Evolutionary conservation across 495 filamentous ascomycete genomes (phyloP).

Genomic region (Penicillium cataractarum): DNA sequence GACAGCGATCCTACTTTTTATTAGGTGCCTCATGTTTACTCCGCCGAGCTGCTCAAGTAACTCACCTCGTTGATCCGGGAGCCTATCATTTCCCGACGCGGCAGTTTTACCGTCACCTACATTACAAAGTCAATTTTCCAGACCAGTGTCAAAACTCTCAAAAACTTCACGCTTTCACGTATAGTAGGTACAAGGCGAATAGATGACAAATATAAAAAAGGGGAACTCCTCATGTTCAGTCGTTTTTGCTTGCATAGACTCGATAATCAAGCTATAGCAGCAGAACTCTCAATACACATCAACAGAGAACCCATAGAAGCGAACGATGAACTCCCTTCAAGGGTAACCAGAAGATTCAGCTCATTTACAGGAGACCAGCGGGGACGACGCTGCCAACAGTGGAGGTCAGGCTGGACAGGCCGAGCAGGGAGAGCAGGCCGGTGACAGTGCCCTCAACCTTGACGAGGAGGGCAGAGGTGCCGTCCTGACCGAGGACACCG

Average conservation of each 20-base stretch:
- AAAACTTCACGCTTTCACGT: constrained; percentile 22
- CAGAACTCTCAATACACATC: constrained; percentile 16
- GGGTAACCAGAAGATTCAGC: constrained; percentile 5
- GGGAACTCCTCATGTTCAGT: constrained; percentile 30
- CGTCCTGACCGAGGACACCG: constrained; percentile 23
- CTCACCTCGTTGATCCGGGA: too few relatives aligned
- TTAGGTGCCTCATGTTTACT: too few relatives aligned
- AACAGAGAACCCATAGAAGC: constrained; percentile 26
- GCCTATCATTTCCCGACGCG: too few relatives aligned
- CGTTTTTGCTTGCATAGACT: constrained; percentile 19
- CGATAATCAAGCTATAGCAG: constrained; percentile 10
- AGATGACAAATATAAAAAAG: constrained; percentile 12
- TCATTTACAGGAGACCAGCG: constrained; percentile 20
- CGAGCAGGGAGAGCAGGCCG: constrained; percentile 27
- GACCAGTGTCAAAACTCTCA: constrained; percentile 1
- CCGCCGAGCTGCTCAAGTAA: too few relatives aligned
- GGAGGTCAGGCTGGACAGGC: constrained; percentile 22
- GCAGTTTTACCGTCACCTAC: too few relatives aligned
- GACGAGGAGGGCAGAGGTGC: constrained; percentile 26
- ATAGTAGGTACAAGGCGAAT: constrained; percentile 27
- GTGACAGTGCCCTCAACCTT: constrained; percentile 24
- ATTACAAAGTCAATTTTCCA: constrained; percentile 5
- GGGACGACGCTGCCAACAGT: constrained; percentile 25
- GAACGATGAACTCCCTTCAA: constrained; percentile 28
- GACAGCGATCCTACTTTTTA: too few relatives aligned